Base-by-base conservation (phyloP, 2,329 filamentous ascomycete species). In the Fusarium nodosum region DNA sequence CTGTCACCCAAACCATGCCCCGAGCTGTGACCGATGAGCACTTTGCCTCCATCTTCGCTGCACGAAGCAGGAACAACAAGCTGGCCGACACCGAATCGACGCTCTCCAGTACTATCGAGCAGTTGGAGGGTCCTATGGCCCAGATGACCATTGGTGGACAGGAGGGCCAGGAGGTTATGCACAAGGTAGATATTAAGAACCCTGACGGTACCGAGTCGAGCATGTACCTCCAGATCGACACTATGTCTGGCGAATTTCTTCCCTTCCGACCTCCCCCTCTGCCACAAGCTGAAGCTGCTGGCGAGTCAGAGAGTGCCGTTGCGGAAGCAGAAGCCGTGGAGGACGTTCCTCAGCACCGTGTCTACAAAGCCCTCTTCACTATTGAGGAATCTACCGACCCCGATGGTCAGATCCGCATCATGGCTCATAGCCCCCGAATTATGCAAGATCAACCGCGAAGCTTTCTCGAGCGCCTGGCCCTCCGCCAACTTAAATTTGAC, bases 191-290 rank as follows among this genome's bases (percentile, higher is more conserved):
- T 68, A 74, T 88, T 59, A 85, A 83, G 76, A 85, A 85, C 74
- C 83, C 86, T 68, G 88, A 87, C 74, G 87, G 86, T 61, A 82
- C 78, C 72, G 82, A 87, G 72, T 83, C 86, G 47, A 87, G 86
- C 74, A 79, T 92, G 66, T 88, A 88, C 71, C 82, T 92, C 62
- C 89, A 91, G 74, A 85, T 91, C 57, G 88, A 92, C 78, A 82
- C 90, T 74, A 87, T 92, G 80, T 86, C 89, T 20, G 89, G 88
- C 72, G 87, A 88, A 65, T 92, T 95, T 75, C 82, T 90, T 47
- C 94, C 94, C 9, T 98, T 97, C 83, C 87, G 90, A 57, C 91
- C 93, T 24, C 96, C 95, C n/a, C 93, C 94, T 22, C 82, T 90
- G 44, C 96, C 95, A 1, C 82, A 88, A 64, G 87, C 92, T 2